Evolutionary conservation across 2,329 filamentous ascomycete genomes (phyloP).

Genomic region (Lecanicillium sp.): DNA sequence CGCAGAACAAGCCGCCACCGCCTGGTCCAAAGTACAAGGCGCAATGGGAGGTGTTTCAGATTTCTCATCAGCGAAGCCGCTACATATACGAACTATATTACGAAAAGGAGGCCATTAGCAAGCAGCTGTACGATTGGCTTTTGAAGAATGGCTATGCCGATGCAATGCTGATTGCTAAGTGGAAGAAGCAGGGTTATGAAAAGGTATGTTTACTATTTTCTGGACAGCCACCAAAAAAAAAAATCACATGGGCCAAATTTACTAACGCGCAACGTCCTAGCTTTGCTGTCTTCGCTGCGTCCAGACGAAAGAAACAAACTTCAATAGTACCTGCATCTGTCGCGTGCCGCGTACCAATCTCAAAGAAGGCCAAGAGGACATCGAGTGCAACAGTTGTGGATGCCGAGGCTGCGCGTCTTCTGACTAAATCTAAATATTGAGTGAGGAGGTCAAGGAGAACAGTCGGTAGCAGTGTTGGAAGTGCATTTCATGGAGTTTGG

Average conservation of each 20-base stretch:
- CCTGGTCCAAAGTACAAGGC: slow-evolving; percentile 80
- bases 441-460: too few relatives aligned
- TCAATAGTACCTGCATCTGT: slow-evolving; percentile 95
- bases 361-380: slow-evolving; percentile 72
- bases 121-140: slow-evolving; percentile 87
- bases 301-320: slow-evolving; percentile 99
- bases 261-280: slow-evolving; percentile 34
- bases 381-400: slow-evolving; percentile 92
- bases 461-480: too few relatives aligned
- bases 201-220: slow-evolving; percentile 66
- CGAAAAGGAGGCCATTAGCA: slow-evolving; percentile 91
- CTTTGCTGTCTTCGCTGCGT: slow-evolving; percentile 93
- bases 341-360: slow-evolving; percentile 83
- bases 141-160: slow-evolving; percentile 96
- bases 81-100: slow-evolving; percentile 99
- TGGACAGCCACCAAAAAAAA: too few relatives aligned
- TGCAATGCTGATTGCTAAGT: slow-evolving; percentile 92
- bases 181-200: slow-evolving; percentile 99
- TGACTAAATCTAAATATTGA: slow-evolving; percentile 46
- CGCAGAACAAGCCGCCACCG: slow-evolving; percentile 79
- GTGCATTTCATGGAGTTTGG: too few relatives aligned
- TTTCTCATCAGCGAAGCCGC: slow-evolving; percentile 80
- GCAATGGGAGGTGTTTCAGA: slow-evolving; percentile 96
- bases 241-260: not conserved
- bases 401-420: slow-evolving; percentile 84